These are phyloP conservation scores for Cystofilobasidium capitatum DNA, from an alignment of 768 basidiomycete genomes.

Conservation along the genomic window DNA sequence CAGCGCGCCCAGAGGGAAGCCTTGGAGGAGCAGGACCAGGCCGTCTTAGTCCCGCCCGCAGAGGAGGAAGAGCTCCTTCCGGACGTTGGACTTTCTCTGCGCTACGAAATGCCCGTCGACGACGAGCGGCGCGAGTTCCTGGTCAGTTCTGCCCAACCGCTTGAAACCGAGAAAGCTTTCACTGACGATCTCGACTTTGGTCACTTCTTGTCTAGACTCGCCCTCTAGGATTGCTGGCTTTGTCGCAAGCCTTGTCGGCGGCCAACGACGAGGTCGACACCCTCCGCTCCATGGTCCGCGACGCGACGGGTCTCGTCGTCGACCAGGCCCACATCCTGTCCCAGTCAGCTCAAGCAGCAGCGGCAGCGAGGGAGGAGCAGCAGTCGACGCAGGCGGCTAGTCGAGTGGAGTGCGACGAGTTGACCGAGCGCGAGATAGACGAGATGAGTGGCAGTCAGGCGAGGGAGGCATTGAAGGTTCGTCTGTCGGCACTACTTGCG, in stretches of 20 bases:
- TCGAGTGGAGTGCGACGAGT: neutral
- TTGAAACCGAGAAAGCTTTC: neutral
- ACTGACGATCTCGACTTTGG: neutral
- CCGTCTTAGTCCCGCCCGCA: neutral
- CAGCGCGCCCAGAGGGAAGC: constrained; percentile 16
- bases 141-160: neutral
- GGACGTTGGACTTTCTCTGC: no score
- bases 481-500: neutral
- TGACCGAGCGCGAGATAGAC: constrained; percentile 8
- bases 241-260: constrained; percentile 11
- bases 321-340: neutral
- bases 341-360: neutral
- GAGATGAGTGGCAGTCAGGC: constrained; percentile 18
- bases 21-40: neutral
- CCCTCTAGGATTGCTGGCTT: constrained; percentile 19
- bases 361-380: neutral
- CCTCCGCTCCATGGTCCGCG: constrained; percentile 10
- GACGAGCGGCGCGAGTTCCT: constrained; percentile 12
- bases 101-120: no score
- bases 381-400: neutral
- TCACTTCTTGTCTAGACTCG: neutral
- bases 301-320: constrained; percentile 11
- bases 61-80: neutral
- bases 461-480: constrained; percentile 6
- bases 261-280: constrained; percentile 22